These are phyloP conservation scores for Syzygium oleosum DNA, from an alignment of 345 rosid genomes.

Conservation along the genomic window DNA sequence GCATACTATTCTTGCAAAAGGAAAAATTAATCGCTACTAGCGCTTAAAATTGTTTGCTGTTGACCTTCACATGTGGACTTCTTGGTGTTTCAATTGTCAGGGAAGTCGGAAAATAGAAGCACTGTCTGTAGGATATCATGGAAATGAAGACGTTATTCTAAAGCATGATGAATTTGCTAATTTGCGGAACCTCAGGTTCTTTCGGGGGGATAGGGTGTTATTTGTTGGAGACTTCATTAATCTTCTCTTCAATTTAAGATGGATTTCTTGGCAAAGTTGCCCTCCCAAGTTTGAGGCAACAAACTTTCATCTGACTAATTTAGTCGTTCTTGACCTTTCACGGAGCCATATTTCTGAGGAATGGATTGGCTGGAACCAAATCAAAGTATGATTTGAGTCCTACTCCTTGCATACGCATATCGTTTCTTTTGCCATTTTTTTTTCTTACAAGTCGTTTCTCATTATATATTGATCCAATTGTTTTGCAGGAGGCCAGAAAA, in stretches of 20 bases:
- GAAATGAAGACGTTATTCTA: neutral
- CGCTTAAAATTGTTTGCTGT: neutral
- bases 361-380: neutral
- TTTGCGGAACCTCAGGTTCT: neutral
- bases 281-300: neutral
- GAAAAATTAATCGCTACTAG: neutral
- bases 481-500: neutral
- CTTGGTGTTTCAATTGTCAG: neutral
- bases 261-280: neutral
- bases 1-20: neutral
- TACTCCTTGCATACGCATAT: too few relatives aligned
- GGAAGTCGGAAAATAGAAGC: neutral
- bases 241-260: neutral
- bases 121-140: neutral
- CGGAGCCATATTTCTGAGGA: accelerated
- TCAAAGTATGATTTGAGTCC: too few relatives aligned
- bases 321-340: neutral
- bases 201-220: neutral
- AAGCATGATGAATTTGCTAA: neutral
- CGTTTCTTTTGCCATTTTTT: neutral
- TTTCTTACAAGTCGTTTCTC: neutral
- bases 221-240: neutral
- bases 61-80: neutral
- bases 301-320: neutral
- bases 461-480: neutral